Base-by-base conservation (phyloP, 768 basidiomycete species). In the Psilocybe cyanescens region DNA sequence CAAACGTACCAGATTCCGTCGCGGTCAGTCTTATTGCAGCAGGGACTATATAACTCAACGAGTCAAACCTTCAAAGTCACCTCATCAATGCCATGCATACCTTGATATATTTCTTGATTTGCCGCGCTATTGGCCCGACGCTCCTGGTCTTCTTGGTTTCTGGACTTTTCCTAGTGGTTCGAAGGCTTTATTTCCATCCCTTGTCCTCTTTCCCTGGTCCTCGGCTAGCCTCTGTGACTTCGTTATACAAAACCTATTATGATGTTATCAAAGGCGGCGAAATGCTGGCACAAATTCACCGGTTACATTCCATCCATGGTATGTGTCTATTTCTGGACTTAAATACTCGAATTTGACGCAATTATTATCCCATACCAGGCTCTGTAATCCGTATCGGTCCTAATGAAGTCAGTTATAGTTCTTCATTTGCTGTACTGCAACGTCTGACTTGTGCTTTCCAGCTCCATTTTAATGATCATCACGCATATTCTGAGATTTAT, bases 311-410 rank as follows among this genome's bases (percentile, higher is more conserved):
- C 17, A 54, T 67, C 44, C 71, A 78, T 62, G 78, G 78, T 77
- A 54, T 47, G 70, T 60, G 35, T 19, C 33, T 24, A 28, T 55
- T 49, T 44, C 51, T 29, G 45, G 47, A n/a, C 33, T 19, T 16
- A 12, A 12, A 30, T 14, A 33, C 9, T 29, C 16, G 54, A 19
- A 28, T 39, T 45, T 58, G 52, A 56, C 45, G 33, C 33, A 12
- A 5, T 49, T 39, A 50, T 52, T 31, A 35, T 39, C 4, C 29
- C 16, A 12, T 57, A 14, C 33, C 37, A 80, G 79, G 79, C 7
- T 66, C 73, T n/a, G 74, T 78, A 12, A 68, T 80, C 24, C 72
- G 79, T 53, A 74, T 78, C 62, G 76, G 72, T 7, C 78, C 79
- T 11, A 79, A 79, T 58, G 75, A 79, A 63, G 78, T 78, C 45